Percentiles rank a stretch among this genome's conserved stretches.
These are phyloP conservation scores for Colletotrichum sp. DNA, from an alignment of 2,329 filamentous ascomycete species.

Conservation along the genomic window DNA sequence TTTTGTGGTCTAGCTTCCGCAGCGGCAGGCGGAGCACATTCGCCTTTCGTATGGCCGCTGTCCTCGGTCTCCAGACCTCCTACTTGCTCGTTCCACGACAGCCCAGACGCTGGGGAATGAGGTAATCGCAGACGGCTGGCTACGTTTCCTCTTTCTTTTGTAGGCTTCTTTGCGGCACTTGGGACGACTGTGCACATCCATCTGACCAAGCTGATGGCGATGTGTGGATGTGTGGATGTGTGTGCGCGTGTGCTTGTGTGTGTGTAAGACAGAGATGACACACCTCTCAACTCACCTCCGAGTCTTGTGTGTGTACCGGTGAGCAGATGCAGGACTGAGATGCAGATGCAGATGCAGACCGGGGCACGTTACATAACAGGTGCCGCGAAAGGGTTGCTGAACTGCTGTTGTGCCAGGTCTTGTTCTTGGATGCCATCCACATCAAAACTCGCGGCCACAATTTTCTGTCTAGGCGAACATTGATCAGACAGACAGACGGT, in stretches of 20 bases:
- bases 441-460: not conserved
- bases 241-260: not conserved
- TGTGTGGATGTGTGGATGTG: not conserved
- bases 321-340: not conserved
- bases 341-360: conserved; percentile 3
- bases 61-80: not conserved
- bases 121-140: not conserved
- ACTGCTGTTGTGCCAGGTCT: not conserved
- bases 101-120: not conserved
- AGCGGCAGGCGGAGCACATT: not conserved
- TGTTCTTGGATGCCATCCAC: not conserved
- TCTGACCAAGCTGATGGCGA: not conserved
- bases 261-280: not conserved
- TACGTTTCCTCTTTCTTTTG: not conserved
- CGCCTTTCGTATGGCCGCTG: not conserved
- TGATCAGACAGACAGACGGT: not conserved
- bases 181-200: not conserved
- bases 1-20: not conserved
- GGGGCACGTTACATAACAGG: not conserved
- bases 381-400: not conserved
- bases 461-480: not conserved
- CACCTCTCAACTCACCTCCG: not conserved
- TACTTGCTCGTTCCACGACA: not conserved
- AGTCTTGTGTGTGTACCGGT: not conserved
- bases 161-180: not conserved